Evolutionary conservation across 192 early-diverging fungal genomes (phyloP), one percentile per base, ranked within the genome.

Genomic region (Coemansia sp.): DNA sequence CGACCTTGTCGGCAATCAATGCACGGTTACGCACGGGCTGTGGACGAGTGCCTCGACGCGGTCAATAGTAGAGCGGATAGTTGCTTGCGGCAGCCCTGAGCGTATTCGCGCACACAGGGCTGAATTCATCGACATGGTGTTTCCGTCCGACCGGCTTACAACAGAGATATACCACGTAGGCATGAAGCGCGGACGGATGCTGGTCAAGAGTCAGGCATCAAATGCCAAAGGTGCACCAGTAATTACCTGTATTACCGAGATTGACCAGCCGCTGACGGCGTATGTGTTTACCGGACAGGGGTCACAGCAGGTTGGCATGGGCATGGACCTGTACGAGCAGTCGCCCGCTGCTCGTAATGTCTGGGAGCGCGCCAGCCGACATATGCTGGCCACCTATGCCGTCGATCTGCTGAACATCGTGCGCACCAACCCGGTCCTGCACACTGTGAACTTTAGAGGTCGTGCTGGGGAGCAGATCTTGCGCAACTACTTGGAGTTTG

Each of bases 271-370:
- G 25, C 71, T 78, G 44, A 93, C 92, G 25, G 87, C 91, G 32
- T 98, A 92, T 44, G 89, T 97, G 22, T 97, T 97, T 71, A 95
- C 95, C 52, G 95, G 95, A 46, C 95, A 97, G 62, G 95, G 93
- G 52, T 95, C 95, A 57, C 95, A 98, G 71, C 87, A 93, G 67
- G 82, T 85, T 27, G 92, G 92, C 50, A 98, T 98, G 95, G 95
- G 95, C 55, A 95, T 98, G 95, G 87, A 87, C 29, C 83, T 95
- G 16, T 98, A 98, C 65, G 82, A 78, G 24, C 81, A 86, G 46
- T 95, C 92, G 0, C 62, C 86, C 25, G 85, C 90, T 49, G 93
- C 94, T 23, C 85, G 85, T 50, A 82, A 81, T n/a, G 83, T 98
- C 60, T 98, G 95, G 95, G 91, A 95, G 67, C 85, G 88, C 43